phyloP scores from a whole-genome alignment of 139 green algal genomes.

The Parachlorella kessleri region DNA sequence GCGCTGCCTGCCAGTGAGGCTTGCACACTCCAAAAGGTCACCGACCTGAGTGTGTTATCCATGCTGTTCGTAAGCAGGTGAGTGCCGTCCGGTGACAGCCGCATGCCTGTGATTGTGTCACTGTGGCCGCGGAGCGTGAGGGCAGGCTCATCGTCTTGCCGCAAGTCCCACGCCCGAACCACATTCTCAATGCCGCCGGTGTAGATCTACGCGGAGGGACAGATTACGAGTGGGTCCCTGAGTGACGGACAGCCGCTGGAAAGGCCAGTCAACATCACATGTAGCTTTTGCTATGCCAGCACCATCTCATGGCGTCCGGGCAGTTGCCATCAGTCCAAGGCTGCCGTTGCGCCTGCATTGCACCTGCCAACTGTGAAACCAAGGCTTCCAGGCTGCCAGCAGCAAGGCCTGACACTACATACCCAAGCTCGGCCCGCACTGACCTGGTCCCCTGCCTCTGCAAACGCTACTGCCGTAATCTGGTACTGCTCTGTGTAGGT shows the following conservation, averaged over 20 bases:
- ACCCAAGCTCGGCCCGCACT: too few relatives aligned
- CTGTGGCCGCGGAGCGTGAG: constrained; percentile 76
- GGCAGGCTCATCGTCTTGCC: constrained; percentile 56
- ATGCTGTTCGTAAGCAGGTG: constrained; percentile 96
- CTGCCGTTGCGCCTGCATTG: not conserved
- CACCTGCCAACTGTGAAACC: too few relatives aligned
- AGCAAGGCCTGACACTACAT: too few relatives aligned
- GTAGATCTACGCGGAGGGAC: constrained; percentile 77
- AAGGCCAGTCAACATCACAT: too few relatives aligned
- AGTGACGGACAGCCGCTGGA: too few relatives aligned
- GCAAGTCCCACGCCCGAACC: constrained; percentile 90
- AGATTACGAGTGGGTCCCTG: too few relatives aligned
- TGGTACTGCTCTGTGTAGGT: constrained; percentile 82
- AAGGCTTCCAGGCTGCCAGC: too few relatives aligned
- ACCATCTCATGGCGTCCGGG: too few relatives aligned
- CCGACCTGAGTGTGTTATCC: constrained; percentile 93
- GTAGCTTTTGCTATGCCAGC: too few relatives aligned
- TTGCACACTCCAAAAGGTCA: too few relatives aligned
- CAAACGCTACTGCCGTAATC: constrained; percentile 75
- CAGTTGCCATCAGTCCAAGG: too few relatives aligned
- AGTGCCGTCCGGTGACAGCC: constrained; percentile 79
- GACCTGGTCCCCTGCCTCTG: constrained; percentile 77
- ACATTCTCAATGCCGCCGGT: constrained; percentile 87
- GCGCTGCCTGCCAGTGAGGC: too few relatives aligned
- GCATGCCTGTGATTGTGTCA: constrained; percentile 85